Evolutionary conservation across 2,329 filamentous ascomycete genomes (phyloP), one percentile per base, ranked within the genome.

Genomic region (Fusarium praegraminearum): DNA sequence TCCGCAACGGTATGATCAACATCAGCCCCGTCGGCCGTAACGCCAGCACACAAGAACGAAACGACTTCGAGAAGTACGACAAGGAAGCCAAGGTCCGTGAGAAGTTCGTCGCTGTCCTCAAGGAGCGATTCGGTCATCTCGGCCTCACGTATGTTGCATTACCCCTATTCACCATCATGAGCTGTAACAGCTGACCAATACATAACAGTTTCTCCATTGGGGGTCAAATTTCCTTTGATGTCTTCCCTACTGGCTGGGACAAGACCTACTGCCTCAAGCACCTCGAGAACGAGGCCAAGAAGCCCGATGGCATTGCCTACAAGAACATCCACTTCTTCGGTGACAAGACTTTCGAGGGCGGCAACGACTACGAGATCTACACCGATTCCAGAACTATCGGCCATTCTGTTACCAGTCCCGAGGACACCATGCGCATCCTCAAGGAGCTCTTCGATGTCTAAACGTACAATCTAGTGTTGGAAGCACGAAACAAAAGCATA

Each of bases 181-280:
- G n/a, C 32, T 33, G 20, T 44, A 10, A 33, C 52, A 15, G 41
- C 70, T 73, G 49, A 73, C 15, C 11, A 24, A 11, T 18, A 35
- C 10, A 18, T 16, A 22, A 52, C 49, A 94, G 92, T 62, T 98
- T 91, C 85, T 95, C 93, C 69, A 97, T 99, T 76, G 96, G 96
- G 74, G 96, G 96, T 55, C 93, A 98, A 79, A 98, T 99, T 82
- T 98, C 94, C 64, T 99, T 99, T 80, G 96, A 99, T 78, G 92
- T 98, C 76, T 99, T 99, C 87, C 96, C 96, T 70, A 88, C 85
- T 4, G 96, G 96, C 77, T 99, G 96, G 96, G 96, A 99, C 84
- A 99, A 98, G 90, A 97, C 93, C 12, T 99, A 97, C 87, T 98
- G 94, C 84, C 86, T 98, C 73, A 85, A 88, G 75, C 94, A 98